Base-by-base conservation (phyloP, 2,329 filamentous ascomycete genomes). In the Ceratocystis diversiconidia region DNA sequence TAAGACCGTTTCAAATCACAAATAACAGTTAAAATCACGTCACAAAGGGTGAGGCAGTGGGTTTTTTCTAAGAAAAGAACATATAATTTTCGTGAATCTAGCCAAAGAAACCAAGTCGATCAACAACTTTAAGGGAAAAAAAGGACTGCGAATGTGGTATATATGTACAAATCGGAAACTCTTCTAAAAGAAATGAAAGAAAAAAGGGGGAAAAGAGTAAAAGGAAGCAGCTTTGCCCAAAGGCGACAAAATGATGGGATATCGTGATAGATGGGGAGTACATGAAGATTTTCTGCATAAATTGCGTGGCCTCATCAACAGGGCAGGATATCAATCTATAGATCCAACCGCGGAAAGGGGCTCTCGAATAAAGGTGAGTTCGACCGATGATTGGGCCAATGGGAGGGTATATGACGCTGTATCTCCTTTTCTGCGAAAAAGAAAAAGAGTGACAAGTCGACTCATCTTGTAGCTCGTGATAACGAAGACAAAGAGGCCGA, bases 141-240 rank as follows among this genome's bases (percentile, higher is more conserved):
- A 59, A 12, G 10, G 32, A 59, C 55, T 36, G 55, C 55, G 32
- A 59, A 28, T 59, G 55, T 59, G 55, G 55, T 59, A 57, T 57
- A 30, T 59, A 28, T 59, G 17, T 59, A 59, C 55, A 30, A 28
- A 30, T 46, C 44, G 32, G 17, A 44, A 62, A 62, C 61, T 62
- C 61, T 62, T 62, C 61, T 48, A 19, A 17, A 28, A 50, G n/a
- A 62, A 61, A 25, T 4, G 30, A 61, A 62, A 25, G 25, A 50
- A 61, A 43, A 4, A 41, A 17, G 12, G 36, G 19, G 36, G 7
- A 17, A 32, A 62, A 44, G 2, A 17, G 44, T 15, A 44, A 46
- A 25, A 7, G 25, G 22, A 61, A 22, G n/a, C 55, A 59, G 55
- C 55, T 30, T 59, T 59, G 25, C 55, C 55, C 55, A 59, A 59